Evolutionary conservation across 805 yeast genomes (phyloP), one percentile per base, ranked within the genome.

Genomic region (Ogataea populi-albae): DNA sequence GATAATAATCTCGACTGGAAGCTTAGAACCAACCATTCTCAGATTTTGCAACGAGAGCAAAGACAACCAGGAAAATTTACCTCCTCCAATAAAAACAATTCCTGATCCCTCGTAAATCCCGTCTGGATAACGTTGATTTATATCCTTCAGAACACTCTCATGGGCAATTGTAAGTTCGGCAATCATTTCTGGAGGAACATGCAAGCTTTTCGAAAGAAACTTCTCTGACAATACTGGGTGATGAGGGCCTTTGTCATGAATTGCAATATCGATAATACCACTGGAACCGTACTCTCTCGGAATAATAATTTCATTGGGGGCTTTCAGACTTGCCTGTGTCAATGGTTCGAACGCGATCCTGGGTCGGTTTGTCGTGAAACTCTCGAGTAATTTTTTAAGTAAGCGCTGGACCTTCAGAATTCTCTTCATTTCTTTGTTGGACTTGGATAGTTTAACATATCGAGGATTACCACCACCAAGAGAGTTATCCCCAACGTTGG

Each of bases 61-160:
- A 1, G 83, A 66, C 18, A 82, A 58, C 75, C 85, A 74, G 32
- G 84, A 79, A 49, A 75, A 82, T 40, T 68, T 69, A 3, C 86
- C 86, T 31, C 91, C 91, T n/a, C 86, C 91, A 30, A 82, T 79
- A 38, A 76, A 75, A 0, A 82, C 81, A 18, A 81, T 76, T 6
- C 89, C 91, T 38, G 71, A 64, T 1, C 81, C 78, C 5, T 38
- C 17, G 50, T 72, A 74, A 9, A 70, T 45, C 11, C 53, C 50
- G 26, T 62, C 68, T 0, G 77, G 77, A 29, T 48, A 50, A 10
- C 21, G 6, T 3, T 19, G 17, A 5, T 64, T 64, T 54, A 81
- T 51, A 21, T 59, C 61, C 2, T 55, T 53, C 15, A 73, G 68
- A 12, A 77, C 73, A 28, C 50, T 47, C 7, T 46, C 40, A 54